A percentile compares a stretch with the other conserved stretches of the same genome.
Evolutionary conservation across 306 rosid genomes (phyloP).

Genomic region (Sechiopsis laciniata): DNA sequence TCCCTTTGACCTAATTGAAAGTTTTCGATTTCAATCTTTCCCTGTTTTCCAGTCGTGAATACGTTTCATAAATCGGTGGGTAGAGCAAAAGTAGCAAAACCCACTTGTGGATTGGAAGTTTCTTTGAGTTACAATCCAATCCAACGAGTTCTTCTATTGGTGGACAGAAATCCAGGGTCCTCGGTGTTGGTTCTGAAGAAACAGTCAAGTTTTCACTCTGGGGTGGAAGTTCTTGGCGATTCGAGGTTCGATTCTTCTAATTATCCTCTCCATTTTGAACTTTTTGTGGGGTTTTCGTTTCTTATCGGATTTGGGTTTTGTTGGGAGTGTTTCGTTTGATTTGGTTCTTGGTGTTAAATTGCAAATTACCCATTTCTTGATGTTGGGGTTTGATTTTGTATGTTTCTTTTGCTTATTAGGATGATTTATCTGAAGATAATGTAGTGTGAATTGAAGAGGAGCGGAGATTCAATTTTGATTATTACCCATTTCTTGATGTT

Average conservation of each 20-base stretch:
- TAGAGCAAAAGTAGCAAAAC: not conserved
- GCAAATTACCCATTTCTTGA: not conserved
- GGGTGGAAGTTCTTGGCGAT: not conserved
- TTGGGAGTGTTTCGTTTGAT: not conserved
- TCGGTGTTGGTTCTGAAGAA: not conserved
- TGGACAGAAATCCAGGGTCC: not conserved
- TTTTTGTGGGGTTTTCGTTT: not conserved
- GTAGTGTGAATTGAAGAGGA: not conserved
- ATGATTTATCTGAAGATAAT: not conserved
- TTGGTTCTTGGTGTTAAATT: not conserved
- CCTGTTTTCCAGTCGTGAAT: not conserved
- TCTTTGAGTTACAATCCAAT: not conserved
- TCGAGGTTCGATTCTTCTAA: slow-evolving; percentile 5
- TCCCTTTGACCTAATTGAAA: not conserved
- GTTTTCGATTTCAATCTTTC: not conserved
- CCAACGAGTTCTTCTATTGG: not conserved
- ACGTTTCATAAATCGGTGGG: not conserved
- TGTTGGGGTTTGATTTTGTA: not conserved
- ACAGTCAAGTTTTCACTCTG: not conserved
- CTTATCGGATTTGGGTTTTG: not conserved
- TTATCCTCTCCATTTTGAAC: not conserved
- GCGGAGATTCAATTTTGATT: no score
- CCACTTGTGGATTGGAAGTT: not conserved
- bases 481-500: no score
- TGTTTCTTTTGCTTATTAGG: not conserved